Conservation (phyloP, 106 monocot genomes). For the Dendrobium huoshanense region DNA sequence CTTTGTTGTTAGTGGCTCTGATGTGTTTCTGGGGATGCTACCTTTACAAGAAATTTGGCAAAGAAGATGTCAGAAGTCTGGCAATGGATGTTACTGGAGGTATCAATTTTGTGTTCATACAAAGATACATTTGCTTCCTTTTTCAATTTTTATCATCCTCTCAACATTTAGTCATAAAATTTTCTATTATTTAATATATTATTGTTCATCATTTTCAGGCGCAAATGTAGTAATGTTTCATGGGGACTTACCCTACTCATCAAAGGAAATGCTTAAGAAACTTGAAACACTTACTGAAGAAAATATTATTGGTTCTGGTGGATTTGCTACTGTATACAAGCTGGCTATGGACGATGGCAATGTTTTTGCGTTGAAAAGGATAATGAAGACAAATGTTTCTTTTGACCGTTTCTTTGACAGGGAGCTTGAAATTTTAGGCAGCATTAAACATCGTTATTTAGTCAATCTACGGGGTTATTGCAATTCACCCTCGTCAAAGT, state of each 20-base stretch:
- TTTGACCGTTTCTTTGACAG: constrained; percentile 85
- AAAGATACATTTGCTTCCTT: neutral
- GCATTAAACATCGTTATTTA: constrained; percentile 95
- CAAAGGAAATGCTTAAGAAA: constrained; percentile 86
- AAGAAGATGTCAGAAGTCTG: constrained; percentile 51
- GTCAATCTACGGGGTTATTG: constrained; percentile 97
- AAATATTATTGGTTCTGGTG: constrained; percentile 79
- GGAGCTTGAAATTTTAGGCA: constrained; percentile 96
- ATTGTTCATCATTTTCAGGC: constrained; percentile 50
- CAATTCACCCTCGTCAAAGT: constrained; percentile 86
- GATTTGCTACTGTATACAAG: constrained; percentile 94
- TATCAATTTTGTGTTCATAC: constrained; percentile 16
- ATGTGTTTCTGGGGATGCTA: constrained; percentile 99
- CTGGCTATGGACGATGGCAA: constrained; percentile 96
- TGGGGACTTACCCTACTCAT: constrained; percentile 94
- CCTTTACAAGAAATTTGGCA: constrained; percentile 92
- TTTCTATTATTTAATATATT: constrained; percentile 3
- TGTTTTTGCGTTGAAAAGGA: constrained; percentile 92
- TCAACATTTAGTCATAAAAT: neutral
- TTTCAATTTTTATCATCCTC: neutral
- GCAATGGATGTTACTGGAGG: constrained; percentile 75
- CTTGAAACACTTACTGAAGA: constrained; percentile 71
- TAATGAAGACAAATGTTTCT: constrained; percentile 78
- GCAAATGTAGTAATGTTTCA: constrained; percentile 96
- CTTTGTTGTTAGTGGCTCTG: constrained; percentile 84